These are phyloP conservation scores for Fistulifera pelliculosa DNA, from an alignment of 108 stramenopile species.

Conservation along the genomic window DNA sequence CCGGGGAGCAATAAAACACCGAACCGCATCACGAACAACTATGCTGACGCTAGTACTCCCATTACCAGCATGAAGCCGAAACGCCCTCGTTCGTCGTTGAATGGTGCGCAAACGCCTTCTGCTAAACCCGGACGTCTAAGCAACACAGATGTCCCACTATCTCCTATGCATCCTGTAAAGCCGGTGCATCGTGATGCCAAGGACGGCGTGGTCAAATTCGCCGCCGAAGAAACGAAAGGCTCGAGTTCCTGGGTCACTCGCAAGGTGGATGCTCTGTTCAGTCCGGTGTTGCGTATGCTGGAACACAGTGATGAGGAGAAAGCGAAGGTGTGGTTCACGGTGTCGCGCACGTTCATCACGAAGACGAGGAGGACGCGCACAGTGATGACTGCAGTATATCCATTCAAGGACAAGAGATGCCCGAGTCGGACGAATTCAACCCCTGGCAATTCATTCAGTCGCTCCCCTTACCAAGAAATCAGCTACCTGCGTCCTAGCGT, in stretches of 20 bases:
- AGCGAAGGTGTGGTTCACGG: not conserved
- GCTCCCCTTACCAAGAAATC: slow-evolving; percentile 61
- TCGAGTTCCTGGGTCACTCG: slow-evolving; percentile 30
- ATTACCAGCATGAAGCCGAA: slow-evolving; percentile 9
- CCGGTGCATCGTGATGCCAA: slow-evolving; percentile 23
- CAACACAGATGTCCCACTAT: slow-evolving; percentile 21
- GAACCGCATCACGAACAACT: slow-evolving; percentile 1
- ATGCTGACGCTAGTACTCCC: slow-evolving; percentile 13
- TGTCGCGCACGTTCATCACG: not conserved
- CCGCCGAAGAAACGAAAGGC: slow-evolving; percentile 10
- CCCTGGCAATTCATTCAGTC: slow-evolving; percentile 92
- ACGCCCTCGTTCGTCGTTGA: slow-evolving; percentile 6
- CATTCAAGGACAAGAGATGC: slow-evolving; percentile 12
- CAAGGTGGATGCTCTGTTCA: slow-evolving; percentile 60
- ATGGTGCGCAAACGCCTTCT: slow-evolving; percentile 3
- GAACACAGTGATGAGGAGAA: slow-evolving; percentile 20
- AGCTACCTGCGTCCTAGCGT: slow-evolving; percentile 35
- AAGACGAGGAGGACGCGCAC: not conserved
- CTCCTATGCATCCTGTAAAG: slow-evolving; percentile 64
- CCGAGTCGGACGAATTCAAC: slow-evolving; percentile 84
- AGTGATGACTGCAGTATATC: not conserved
- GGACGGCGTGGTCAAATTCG: slow-evolving; percentile 9
- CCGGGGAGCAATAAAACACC: not conserved
- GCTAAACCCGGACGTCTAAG: slow-evolving; percentile 4
- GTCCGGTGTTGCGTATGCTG: slow-evolving; percentile 61